A percentile compares a stretch with the other conserved stretches of the same genome.
phyloP scores from a whole-genome alignment of 1,284 basidiomycete genomes.

The Ceratobasidium sp. region DNA sequence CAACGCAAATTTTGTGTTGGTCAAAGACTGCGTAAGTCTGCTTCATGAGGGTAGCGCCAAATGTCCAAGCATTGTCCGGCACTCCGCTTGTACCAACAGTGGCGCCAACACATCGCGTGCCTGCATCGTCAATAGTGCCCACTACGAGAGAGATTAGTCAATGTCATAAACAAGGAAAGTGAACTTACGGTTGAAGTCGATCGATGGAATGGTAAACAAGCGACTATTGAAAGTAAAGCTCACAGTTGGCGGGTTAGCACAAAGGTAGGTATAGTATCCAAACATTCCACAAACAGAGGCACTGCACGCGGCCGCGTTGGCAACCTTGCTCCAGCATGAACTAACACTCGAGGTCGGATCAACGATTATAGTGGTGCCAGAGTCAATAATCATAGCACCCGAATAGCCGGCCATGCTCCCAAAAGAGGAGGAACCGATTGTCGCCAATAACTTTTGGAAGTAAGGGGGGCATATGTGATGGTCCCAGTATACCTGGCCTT shows the following conservation, averaged over 20 bases:
- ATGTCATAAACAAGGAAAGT: neutral
- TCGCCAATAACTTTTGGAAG: slow-evolving; percentile 11
- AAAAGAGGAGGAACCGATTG: neutral
- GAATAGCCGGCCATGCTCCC: neutral
- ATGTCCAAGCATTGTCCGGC: slow-evolving; percentile 56
- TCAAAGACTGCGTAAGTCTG: slow-evolving; percentile 33
- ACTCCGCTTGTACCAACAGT: slow-evolving; percentile 72
- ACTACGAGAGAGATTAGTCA: neutral
- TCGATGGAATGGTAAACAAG: slow-evolving; percentile 56
- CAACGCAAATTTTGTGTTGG: neutral
- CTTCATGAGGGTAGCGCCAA: slow-evolving; percentile 73
- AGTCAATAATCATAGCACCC: slow-evolving; percentile 48
- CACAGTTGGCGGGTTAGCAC: slow-evolving; percentile 46
- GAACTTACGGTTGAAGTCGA: slow-evolving; percentile 70
- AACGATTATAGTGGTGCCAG: slow-evolving; percentile 52
- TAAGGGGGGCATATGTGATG: slow-evolving; percentile 44
- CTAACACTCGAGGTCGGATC: slow-evolving; percentile 45
- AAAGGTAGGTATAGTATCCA: slow-evolving; percentile 43
- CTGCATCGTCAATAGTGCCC: neutral
- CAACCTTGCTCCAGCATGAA: slow-evolving; percentile 38
- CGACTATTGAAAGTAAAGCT: slow-evolving; percentile 47
- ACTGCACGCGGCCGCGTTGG: neutral
- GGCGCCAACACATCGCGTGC: slow-evolving; percentile 68
- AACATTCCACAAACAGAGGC: neutral
- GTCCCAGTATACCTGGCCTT: slow-evolving; percentile 49